Base-by-base conservation (phyloP, 2,329 filamentous ascomycete genomes). In the Pseudogymnoascus sp. region DNA sequence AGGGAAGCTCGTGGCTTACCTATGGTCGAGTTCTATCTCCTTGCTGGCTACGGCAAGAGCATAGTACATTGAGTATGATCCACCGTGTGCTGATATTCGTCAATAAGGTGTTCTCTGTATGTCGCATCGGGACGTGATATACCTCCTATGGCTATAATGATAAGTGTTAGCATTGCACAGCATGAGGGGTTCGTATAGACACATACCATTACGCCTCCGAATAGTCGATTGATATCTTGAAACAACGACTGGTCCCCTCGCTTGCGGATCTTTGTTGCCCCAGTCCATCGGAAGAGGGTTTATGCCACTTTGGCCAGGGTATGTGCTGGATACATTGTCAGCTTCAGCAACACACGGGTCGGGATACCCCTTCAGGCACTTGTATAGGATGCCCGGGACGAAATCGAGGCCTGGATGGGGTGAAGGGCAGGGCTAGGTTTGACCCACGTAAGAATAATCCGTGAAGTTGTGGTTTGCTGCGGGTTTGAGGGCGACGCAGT, bases 51-150 rank as follows among this genome's bases (percentile, higher is more conserved):
- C 87, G 11, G 93, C 93, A 28, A 98, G 83, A 22, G 93, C 93
- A 73, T 96, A 92, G 78, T 98, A 98, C 67, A 97, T 93, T 66
- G 91, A 92, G 75, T 99, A 98, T 4, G 92, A 97, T 63, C 95
- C 93, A 67, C 95, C 93, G 69, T 90, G 88, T 64, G 85, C 88
- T 70, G 85, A 85, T 72, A 88, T 85, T 53, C 85, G 50, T 22
- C 84, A 80, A 72, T 76, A 35, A 63, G 37, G 56, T 41, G 63
- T 37, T 61, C 24, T 61, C 43, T 65, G 62, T 50, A 24, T 56
- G 35, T 56, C 38, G 35, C 38, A 37, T 38, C 2, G 22, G 33
- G 35, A 19, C 12, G 33, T 41, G 26, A 72, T 80, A 74, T 73
- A 84, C 83, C 82, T 82, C 83, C 83, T 71, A 85, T 80, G 65